phyloP scores from a whole-genome alignment of 2,329 filamentous ascomycete genomes.

The Diaporthe citrichinensis region DNA sequence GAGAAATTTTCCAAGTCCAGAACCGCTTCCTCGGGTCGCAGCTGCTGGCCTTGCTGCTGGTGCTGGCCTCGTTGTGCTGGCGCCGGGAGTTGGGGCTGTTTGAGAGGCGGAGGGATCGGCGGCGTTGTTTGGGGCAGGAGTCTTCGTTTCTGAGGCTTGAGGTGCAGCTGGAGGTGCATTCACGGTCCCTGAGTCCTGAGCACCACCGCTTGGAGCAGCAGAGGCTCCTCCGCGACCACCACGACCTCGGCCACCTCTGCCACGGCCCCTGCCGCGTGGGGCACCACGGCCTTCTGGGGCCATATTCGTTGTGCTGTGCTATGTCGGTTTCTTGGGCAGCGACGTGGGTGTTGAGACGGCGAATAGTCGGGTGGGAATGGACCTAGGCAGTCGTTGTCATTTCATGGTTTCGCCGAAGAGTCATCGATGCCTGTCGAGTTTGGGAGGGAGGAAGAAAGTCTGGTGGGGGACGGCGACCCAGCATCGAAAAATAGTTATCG shows the following conservation, averaged over 20 bases:
- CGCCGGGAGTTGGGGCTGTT: background rate
- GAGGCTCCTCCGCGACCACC: conserved; percentile 46
- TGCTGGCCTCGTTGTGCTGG: conserved; percentile 18
- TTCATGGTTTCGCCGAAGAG: conserved; percentile 1
- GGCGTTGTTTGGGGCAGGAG: background rate
- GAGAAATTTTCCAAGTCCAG: conserved; percentile 46
- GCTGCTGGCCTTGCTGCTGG: conserved; percentile 21
- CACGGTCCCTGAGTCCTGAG: background rate
- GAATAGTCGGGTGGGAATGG: background rate
- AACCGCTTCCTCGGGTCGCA: conserved; percentile 18
- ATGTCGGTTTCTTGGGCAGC: background rate
- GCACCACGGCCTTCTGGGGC: conserved; percentile 35
- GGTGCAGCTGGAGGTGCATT: conserved; percentile 7
- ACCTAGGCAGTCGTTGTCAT: conserved; percentile 9
- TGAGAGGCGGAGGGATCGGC: conserved; percentile 19
- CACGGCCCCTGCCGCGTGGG: conserved; percentile 37
- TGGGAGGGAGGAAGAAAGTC: conserved; percentile 4
- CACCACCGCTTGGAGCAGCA: conserved; percentile 9
- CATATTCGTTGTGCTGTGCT: conserved; percentile 28
- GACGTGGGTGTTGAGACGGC: background rate
- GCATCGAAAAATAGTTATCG: conserved; percentile 33
- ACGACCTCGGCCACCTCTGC: conserved; percentile 49
- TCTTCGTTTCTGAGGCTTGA: conserved; percentile 4
- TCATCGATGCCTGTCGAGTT: background rate
- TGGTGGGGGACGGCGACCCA: conserved; percentile 30